Conservation (phyloP, 2,329 filamentous ascomycete genomes). For the Exophiala viscosa region DNA sequence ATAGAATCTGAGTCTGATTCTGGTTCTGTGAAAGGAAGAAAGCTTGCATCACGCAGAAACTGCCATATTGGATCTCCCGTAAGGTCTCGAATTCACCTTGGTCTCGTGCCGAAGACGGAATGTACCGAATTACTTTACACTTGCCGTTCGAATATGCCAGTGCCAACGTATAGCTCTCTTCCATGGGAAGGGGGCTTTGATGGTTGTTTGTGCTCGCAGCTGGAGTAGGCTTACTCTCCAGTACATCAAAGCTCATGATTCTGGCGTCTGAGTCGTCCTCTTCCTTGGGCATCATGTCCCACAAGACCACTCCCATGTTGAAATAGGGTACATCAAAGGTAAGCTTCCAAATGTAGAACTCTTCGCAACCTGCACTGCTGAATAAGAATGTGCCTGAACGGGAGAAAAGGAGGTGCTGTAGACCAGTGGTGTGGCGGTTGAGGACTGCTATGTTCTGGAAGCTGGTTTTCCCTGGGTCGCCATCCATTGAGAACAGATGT, state of each 20-base stretch:
- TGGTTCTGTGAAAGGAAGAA: conserved; percentile 39
- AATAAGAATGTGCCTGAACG: conserved; percentile 65
- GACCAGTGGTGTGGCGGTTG: conserved; percentile 74
- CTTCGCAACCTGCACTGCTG: conserved; percentile 81
- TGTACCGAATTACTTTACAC: conserved; percentile 54
- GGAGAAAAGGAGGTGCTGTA: conserved; percentile 78
- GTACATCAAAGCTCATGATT: conserved; percentile 73
- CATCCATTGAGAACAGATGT: conserved; percentile 56
- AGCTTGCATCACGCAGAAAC: conserved; percentile 24
- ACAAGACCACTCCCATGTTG: conserved; percentile 51
- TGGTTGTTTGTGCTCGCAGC: not conserved
- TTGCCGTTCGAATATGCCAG: conserved; percentile 82
- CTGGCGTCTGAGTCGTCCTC: conserved; percentile 64
- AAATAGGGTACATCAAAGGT: conserved; percentile 49
- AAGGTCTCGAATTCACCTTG: conserved; percentile 15
- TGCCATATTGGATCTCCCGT: conserved; percentile 16
- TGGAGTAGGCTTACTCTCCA: not conserved
- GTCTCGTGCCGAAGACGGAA: conserved; percentile 13
- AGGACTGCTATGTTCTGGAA: conserved; percentile 46
- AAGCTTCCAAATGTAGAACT: conserved; percentile 81
- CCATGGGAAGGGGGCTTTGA: not conserved
- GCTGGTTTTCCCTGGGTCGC: not conserved
- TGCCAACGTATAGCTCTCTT: conserved; percentile 55
- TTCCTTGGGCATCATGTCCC: conserved; percentile 47
- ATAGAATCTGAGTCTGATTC: conserved; percentile 2